phyloP scores from a whole-genome alignment of 352 stramenopile species.

The Elongisporangium anandrum region DNA sequence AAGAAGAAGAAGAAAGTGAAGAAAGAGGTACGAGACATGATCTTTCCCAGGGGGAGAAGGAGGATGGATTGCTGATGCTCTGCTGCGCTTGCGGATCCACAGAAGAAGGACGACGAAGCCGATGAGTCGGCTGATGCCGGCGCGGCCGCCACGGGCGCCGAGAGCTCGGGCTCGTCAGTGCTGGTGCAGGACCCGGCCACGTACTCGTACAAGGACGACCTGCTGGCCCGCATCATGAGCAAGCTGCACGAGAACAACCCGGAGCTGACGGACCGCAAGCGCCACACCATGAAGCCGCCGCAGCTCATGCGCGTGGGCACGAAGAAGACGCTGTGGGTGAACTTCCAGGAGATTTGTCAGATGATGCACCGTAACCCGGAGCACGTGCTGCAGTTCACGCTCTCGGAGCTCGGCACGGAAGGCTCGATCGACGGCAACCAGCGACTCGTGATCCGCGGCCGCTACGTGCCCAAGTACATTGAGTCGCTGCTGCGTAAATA shows the following conservation, averaged over 20 bases:
- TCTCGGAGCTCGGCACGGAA: slow-evolving; percentile 99
- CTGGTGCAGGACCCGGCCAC: slow-evolving; percentile 85
- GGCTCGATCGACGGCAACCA: slow-evolving; percentile 99
- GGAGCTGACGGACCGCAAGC: slow-evolving; percentile 95
- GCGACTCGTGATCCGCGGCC: slow-evolving; percentile 97
- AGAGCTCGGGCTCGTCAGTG: slow-evolving; percentile 43
- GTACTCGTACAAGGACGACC: slow-evolving; percentile 94
- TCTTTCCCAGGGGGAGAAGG: slow-evolving; percentile 5
- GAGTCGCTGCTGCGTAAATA: slow-evolving; percentile 99
- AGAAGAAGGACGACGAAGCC: slow-evolving; percentile 51
- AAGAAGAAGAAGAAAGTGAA: slow-evolving; percentile 93
- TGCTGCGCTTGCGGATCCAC: neutral
- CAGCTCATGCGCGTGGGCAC: slow-evolving; percentile 91
- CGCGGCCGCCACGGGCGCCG: slow-evolving; percentile 18
- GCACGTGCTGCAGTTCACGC: slow-evolving; percentile 99
- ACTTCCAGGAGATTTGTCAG: slow-evolving; percentile 98
- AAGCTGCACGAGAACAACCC: slow-evolving; percentile 96
- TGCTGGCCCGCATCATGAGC: slow-evolving; percentile 92
- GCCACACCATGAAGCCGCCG: slow-evolving; percentile 87
- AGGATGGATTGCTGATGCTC: slow-evolving; percentile 15
- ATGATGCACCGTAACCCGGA: slow-evolving; percentile 98
- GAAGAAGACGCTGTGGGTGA: slow-evolving; percentile 99
- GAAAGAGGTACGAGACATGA: slow-evolving; percentile 63
- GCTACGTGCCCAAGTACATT: slow-evolving; percentile 99
- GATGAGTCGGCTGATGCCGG: slow-evolving; percentile 15